Evolutionary conservation across 2,329 filamentous ascomycete genomes (phyloP).

Genomic region (Dactylellina sp.): DNA sequence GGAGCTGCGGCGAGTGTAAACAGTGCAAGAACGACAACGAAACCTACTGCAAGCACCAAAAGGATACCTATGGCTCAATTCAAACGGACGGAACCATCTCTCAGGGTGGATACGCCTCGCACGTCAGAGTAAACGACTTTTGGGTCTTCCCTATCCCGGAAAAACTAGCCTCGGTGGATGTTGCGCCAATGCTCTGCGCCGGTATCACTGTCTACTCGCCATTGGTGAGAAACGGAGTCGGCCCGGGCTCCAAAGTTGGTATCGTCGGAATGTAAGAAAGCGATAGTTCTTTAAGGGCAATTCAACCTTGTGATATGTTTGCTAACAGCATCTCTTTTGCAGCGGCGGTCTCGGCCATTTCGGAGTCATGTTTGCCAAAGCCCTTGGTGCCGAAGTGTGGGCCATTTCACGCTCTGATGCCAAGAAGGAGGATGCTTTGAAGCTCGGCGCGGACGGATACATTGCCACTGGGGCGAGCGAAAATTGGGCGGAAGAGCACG

Average conservation of each 20-base stretch:
- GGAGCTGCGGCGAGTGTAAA: slow-evolving; percentile 74
- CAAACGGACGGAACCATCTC: slow-evolving; percentile 68
- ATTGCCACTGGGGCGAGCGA: slow-evolving; percentile 69
- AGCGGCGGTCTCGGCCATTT: slow-evolving; percentile 78
- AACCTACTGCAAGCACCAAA: slow-evolving; percentile 71
- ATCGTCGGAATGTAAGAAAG: slow-evolving; percentile 70
- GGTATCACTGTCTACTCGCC: slow-evolving; percentile 84
- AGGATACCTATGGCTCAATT: slow-evolving; percentile 65
- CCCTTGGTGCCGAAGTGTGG: slow-evolving; percentile 73
- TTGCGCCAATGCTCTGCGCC: slow-evolving; percentile 85
- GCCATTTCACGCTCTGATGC: slow-evolving; percentile 72
- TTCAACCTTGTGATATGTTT: slow-evolving; percentile 56
- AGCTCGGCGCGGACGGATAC: slow-evolving; percentile 73
- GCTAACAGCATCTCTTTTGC: slow-evolving; percentile 1
- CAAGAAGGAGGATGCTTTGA: slow-evolving; percentile 72
- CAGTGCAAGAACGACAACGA: slow-evolving; percentile 76
- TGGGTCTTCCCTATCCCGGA: slow-evolving; percentile 73
- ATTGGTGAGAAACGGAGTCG: slow-evolving; percentile 78
- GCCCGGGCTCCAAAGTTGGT: slow-evolving; percentile 81
- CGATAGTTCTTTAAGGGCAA: slow-evolving; percentile 63
- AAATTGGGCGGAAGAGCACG: slow-evolving; percentile 71
- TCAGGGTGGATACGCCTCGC: slow-evolving; percentile 75
- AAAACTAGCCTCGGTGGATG: slow-evolving; percentile 71
- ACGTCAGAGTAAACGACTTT: slow-evolving; percentile 74
- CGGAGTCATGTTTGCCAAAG: slow-evolving; percentile 76